Evolutionary conservation across 352 stramenopile genomes (phyloP).

Genomic region (Phytophthora litchii): DNA sequence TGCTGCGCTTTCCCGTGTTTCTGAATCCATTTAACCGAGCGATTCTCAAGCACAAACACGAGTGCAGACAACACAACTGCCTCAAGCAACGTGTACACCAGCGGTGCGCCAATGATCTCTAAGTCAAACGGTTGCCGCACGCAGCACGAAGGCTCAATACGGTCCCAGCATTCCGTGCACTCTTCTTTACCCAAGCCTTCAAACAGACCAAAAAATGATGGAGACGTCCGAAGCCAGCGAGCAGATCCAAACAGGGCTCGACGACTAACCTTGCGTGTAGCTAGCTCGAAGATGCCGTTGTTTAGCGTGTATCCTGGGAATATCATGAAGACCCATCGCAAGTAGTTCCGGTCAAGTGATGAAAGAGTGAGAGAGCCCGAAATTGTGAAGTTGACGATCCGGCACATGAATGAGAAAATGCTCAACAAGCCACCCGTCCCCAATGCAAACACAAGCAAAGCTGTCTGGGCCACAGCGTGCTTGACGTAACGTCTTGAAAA

Average conservation of each 20-base stretch:
- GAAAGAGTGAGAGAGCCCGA: conserved; percentile 51
- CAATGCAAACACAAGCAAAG: conserved; percentile 67
- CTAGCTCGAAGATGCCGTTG: conserved; percentile 75
- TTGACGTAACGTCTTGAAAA: conserved; percentile 67
- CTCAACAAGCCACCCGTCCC: conserved; percentile 66
- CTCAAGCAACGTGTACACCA: conserved; percentile 54
- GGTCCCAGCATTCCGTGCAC: conserved; percentile 62
- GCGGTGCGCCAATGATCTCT: conserved; percentile 51
- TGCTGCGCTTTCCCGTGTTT: conserved; percentile 6
- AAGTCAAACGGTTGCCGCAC: conserved; percentile 56
- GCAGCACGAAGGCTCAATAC: conserved; percentile 46
- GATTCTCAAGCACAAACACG: conserved; percentile 54
- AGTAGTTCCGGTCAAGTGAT: conserved; percentile 65
- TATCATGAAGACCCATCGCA: conserved; percentile 76
- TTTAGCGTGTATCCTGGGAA: conserved; percentile 74
- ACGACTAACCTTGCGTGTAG: conserved; percentile 71
- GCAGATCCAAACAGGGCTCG: conserved; percentile 42
- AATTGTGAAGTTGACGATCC: conserved; percentile 59
- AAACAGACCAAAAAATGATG: conserved; percentile 68
- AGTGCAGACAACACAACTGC: conserved; percentile 49
- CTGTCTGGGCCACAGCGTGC: conserved; percentile 65
- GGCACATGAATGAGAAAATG: conserved; percentile 82
- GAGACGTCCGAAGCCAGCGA: conserved; percentile 17
- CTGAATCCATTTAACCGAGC: conserved; percentile 46
- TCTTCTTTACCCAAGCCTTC: conserved; percentile 46